A percentile compares a stretch with the other conserved stretches of the same genome.
These are phyloP conservation scores for Irpex sp. DNA, from an alignment of 1,284 basidiomycete genomes.

Conservation along the genomic window DNA sequence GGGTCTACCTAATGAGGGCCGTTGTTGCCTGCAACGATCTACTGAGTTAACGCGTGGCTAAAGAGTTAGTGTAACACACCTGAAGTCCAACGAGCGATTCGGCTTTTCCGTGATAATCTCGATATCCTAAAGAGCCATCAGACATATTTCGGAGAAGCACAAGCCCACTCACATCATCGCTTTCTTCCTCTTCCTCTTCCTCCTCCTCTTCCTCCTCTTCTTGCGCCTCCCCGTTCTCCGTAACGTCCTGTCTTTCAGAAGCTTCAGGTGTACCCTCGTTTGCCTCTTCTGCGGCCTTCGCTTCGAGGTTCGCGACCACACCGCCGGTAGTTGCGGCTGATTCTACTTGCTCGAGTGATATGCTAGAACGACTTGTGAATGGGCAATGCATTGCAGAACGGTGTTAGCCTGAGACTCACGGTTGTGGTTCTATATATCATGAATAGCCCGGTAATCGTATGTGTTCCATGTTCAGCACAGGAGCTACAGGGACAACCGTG, in stretches of 20 bases:
- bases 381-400: too few relatives aligned
- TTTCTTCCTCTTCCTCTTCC: conserved; percentile 31
- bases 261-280: conserved; percentile 20
- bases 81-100: conserved; percentile 67
- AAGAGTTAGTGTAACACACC: conserved; percentile 38
- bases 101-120: conserved; percentile 79
- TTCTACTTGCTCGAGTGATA: conserved; percentile 40
- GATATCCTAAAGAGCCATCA: conserved; percentile 49
- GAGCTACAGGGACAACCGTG: conserved; percentile 1
- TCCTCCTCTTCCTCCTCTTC: conserved; percentile 35
- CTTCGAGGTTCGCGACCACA: conserved; percentile 43
- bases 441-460: conserved; percentile 10
- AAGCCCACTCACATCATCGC: conserved; percentile 39
- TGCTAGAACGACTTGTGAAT: conserved; percentile 29
- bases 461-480: neutral
- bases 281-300: conserved; percentile 33
- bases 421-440: conserved; percentile 47
- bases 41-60: neutral
- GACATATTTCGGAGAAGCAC: neutral
- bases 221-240: conserved; percentile 32
- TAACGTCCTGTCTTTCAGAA: conserved; percentile 31
- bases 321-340: conserved; percentile 36
- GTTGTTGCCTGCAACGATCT: conserved; percentile 12
- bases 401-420: conserved; percentile 38
- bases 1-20: conserved; percentile 27